Base-by-base conservation (phyloP, 2,329 filamentous ascomycete species). In the Ophiostoma sp. region DNA sequence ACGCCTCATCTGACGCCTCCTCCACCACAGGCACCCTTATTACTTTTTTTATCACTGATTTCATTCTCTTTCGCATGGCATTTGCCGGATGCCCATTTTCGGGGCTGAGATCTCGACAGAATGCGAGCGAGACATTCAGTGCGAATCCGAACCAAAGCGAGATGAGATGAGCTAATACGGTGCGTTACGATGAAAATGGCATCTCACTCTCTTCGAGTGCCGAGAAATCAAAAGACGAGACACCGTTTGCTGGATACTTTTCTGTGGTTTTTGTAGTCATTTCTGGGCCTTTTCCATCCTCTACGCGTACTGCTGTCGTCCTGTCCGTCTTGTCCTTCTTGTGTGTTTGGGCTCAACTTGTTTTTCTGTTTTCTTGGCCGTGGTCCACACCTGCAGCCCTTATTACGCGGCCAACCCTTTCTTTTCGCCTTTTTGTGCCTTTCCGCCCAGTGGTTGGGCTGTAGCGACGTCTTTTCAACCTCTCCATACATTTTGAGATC, bases 391-490 rank as follows among this genome's bases (percentile, higher is more conserved):
- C 61, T 66, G 61, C 61, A 45, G 33, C 61, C 61, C 5, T 66
- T 36, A 66, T 66, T 66, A 66, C 61, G 61, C 61, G 61, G 61
- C 61, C 39, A n/a, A n/a, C 57, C 17, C n/a, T n/a, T 17, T 57
- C 11, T 55, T 11, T 11, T 57, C 17, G 9, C 15, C 6, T 9
- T 39, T 2, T 63, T 42, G n/a, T n/a, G 31, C 57, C n/a, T 33
- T 59, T 59, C 19, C 57, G 33, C 33, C 42, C 42, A 48, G 42
- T 61, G 57, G 36, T 22, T 28, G 22, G 61, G 36, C 22, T 63
- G 31, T 63, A 19, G 57, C 57, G 8, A 63, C 57, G 57, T 33
- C 28, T 57, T 55, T 42, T 12, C 9, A 12, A 12, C 39, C 7
- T 8, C 50, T 52, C 22, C 50, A 55, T 22, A 55, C 22, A 11